These are phyloP conservation scores for Penicillium brasilianum DNA, from an alignment of 2,329 filamentous ascomycete species.

Conservation along the genomic window DNA sequence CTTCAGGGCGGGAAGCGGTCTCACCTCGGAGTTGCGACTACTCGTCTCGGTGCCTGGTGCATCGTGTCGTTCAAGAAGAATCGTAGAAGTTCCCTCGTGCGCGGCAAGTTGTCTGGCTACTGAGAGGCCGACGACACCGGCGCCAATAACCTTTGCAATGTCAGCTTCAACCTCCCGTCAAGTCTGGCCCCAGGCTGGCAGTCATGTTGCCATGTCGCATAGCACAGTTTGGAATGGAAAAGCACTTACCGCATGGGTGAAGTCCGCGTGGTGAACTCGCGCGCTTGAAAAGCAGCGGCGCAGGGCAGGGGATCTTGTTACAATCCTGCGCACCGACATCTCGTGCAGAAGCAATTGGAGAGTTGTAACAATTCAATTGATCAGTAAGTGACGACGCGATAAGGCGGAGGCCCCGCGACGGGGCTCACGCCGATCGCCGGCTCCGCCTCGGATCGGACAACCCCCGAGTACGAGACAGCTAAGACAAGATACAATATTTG, in stretches of 20 bases:
- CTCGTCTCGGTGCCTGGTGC: slow-evolving; percentile 83
- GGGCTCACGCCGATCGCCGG: slow-evolving; percentile 19
- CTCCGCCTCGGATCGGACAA: slow-evolving; percentile 8
- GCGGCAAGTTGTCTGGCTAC: slow-evolving; percentile 73
- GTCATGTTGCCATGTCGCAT: neutral
- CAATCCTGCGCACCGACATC: slow-evolving; percentile 22
- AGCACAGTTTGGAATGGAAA: neutral
- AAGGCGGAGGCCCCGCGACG: slow-evolving; percentile 13
- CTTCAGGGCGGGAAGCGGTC: slow-evolving; percentile 1
- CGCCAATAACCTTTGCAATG: slow-evolving; percentile 62
- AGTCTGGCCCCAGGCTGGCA: neutral
- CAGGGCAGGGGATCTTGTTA: slow-evolving; percentile 13
- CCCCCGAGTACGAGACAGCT: neutral
- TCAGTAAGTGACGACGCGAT: slow-evolving; percentile 13
- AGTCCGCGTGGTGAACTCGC: slow-evolving; percentile 56
- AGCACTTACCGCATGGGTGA: slow-evolving; percentile 62
- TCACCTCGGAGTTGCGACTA: slow-evolving; percentile 83
- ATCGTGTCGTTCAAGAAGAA: slow-evolving; percentile 80
- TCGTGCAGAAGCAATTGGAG: slow-evolving; percentile 14
- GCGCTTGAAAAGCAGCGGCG: slow-evolving; percentile 52
- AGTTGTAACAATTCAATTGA: slow-evolving; percentile 14
- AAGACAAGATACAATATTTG: neutral
- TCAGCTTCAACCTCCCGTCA: slow-evolving; percentile 11
- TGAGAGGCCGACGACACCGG: slow-evolving; percentile 78
- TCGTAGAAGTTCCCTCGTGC: slow-evolving; percentile 65